Evolutionary conservation across 345 rosid genomes (phyloP), one percentile per base, ranked within the genome.

Genomic region (Chamaenerion angustifolium): DNA sequence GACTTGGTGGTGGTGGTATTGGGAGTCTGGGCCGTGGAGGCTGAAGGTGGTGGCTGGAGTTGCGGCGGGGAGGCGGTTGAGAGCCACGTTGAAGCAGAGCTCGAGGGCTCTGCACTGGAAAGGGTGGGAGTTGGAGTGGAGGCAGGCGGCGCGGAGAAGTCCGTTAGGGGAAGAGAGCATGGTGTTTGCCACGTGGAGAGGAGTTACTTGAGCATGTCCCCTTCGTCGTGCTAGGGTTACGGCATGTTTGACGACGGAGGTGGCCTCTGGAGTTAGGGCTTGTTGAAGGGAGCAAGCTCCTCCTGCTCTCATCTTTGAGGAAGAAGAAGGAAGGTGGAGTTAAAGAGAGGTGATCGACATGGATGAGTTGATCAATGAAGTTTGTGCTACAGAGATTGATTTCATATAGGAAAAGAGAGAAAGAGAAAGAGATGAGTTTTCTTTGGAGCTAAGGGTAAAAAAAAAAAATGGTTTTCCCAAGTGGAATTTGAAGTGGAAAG

Each of bases 201-300:
- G 96, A n/a, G 95, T 92, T 27, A 92, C 96, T 54, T 92, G 98
- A 42, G 93, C 89, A 60, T 92, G 98, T 48, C 98, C 96, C 4
- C 98, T 73, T 50, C 90, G 63, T 62, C 74, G 70, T 12, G 96
- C 96, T 12, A 92, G 77, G 17, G 58, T 76, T 46, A 84, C 65
- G 3, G 98, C 87, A 67, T 84, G 93, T 63, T 87, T 87, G 12
- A 92, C 78, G 14, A 80, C 68, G 53, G 59, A 67, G 7, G 83
- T 78, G 40, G 98, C 96, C 61, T 87, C 98, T 0, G 64, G 48
- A 0, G 96, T 82, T 40, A 92, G 79, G 50, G 93, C 76, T 66
- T 87, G 93, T 61, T 80, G 95, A 43, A 87, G 75, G 40, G 82
- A 80, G 69, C 92, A 87, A 53, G 86, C 80, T 65, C 93, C 96